Base-by-base conservation (phyloP, 2,329 filamentous ascomycete species). In the Colletotrichum limetticola region DNA sequence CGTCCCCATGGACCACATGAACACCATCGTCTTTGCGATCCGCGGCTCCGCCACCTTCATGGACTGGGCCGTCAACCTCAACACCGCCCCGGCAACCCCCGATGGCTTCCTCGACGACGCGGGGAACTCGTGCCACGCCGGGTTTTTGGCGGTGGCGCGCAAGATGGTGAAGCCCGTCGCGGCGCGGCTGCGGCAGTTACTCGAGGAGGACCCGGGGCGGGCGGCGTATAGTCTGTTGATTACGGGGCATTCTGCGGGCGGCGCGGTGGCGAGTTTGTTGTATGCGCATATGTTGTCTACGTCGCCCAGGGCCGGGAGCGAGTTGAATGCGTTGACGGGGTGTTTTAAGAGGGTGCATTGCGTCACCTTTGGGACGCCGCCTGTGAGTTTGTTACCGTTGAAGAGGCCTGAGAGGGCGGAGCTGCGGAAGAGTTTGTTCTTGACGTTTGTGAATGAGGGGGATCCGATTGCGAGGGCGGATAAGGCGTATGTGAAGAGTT, bases 41-140 rank as follows among this genome's bases (percentile, higher is more conserved):
- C 90, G 95, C 24, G 95, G 95, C 24, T 95, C 92, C 0, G 91
- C 94, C 28, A 93, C 90, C 7, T 93, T 97, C 76, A 91, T 93
- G 85, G 95, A 97, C 82, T 97, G 95, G 95, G 89, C 93, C 1
- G 93, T 97, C 58, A 97, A 97, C 80, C 87, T 97, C 66, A 90
- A 93, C 62, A 89, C 89, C 1, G 90, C 88, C 0, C 94, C 94
- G 0, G 86, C 88, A 0, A 86, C 90, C 1, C 94, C 95, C 0
- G 80, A 79, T 0, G 90, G 89, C 1, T 97, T 97, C 79, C 86
- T 97, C 30, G 94, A 97, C 78, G 94, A 97, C 76, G 81, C 87
- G 0, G 91, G 90, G 19, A 97, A 97, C 78, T 86, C 92, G 16
- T 97, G 94, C 79, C 95, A 97, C 79, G 87, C 93, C 1, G 95